phyloP scores from a whole-genome alignment of 495 filamentous ascomycete genomes.

The Cercophora sp. region DNA sequence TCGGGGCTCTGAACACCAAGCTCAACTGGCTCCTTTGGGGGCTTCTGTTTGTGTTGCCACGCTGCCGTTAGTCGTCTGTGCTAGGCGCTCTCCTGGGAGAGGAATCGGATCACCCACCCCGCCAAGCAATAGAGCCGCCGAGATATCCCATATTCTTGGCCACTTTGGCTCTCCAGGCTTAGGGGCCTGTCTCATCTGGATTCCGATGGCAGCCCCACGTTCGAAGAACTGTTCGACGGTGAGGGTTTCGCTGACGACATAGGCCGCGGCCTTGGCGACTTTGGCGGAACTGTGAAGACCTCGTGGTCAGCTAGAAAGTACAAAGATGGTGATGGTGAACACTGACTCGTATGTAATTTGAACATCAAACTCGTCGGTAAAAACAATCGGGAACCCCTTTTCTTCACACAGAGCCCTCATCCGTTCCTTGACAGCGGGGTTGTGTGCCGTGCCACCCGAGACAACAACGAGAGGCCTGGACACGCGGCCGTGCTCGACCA shows the following conservation, averaged over 20 bases:
- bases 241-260: constrained; percentile 2
- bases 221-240: constrained; percentile 4
- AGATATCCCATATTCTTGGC: background rate
- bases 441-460: constrained; percentile 7
- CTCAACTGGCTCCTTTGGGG: no score
- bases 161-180: background rate
- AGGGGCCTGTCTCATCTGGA: constrained; percentile 2
- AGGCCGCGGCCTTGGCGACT: constrained; percentile 4
- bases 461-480: constrained; percentile 3
- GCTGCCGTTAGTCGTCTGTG: no score
- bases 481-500: background rate
- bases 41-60: no score
- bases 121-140: background rate
- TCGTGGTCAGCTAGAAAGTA: background rate
- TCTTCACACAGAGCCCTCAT: background rate
- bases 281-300: constrained; percentile 4
- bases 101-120: no score
- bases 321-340: no score
- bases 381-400: background rate
- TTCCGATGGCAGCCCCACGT: constrained; percentile 4
- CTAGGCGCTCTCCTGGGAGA: no score
- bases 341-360: background rate
- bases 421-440: background rate
- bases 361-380: background rate
- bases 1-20: background rate